These are phyloP conservation scores for Hanseniaspora hatyaiensis DNA, from an alignment of 805 yeast genomes.

Conservation along the genomic window DNA sequence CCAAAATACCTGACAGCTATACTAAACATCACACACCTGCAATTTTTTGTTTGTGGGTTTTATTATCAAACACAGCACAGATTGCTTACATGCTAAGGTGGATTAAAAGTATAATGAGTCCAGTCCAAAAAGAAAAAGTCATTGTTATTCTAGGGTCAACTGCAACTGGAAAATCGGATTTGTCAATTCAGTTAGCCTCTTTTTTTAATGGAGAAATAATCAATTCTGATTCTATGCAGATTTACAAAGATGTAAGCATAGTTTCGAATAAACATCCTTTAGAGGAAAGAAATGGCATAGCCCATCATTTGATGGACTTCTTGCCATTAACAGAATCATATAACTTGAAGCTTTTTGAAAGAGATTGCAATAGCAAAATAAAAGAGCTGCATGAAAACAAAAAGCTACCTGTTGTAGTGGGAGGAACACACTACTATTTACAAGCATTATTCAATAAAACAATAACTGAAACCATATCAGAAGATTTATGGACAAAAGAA, in stretches of 20 bases:
- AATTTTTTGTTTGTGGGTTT: too few relatives aligned
- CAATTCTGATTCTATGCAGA: conserved; percentile 96
- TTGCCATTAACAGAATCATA: conserved; percentile 72
- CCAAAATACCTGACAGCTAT: too few relatives aligned
- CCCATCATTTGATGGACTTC: conserved; percentile 83
- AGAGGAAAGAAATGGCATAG: conserved; percentile 57
- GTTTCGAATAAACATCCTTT: conserved; percentile 90
- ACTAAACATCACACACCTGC: too few relatives aligned
- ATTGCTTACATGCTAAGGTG: background rate
- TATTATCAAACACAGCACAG: too few relatives aligned
- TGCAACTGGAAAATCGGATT: conserved; percentile 89
- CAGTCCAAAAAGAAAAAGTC: conserved; percentile 28
- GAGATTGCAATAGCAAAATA: conserved; percentile 54
- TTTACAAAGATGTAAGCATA: conserved; percentile 58
- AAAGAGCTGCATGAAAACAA: conserved; percentile 53
- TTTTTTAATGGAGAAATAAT: conserved; percentile 75
- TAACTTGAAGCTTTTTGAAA: conserved; percentile 62
- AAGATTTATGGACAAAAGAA: conserved; percentile 28
- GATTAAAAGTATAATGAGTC: background rate
- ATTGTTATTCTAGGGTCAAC: conserved; percentile 82
- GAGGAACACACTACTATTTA: conserved; percentile 91
- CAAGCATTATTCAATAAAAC: conserved; percentile 65
- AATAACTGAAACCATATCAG: conserved; percentile 30
- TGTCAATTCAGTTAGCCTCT: conserved; percentile 54
- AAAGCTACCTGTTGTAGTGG: conserved; percentile 77